Base-by-base conservation (phyloP, 2,329 filamentous ascomycete species). In the Xylaria sp. region DNA sequence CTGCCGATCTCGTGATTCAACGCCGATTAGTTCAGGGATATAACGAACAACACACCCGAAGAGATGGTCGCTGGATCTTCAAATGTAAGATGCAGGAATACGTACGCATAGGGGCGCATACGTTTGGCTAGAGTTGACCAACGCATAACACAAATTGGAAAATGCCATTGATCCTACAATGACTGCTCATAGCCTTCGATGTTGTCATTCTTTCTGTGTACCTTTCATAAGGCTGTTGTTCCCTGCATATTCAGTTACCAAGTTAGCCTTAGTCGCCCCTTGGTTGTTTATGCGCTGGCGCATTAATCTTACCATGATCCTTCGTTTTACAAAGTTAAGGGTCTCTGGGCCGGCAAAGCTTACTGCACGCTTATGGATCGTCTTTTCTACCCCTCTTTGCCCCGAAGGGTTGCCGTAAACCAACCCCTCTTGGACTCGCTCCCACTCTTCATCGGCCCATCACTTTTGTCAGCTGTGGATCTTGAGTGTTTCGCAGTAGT, bases 231-330 rank as follows among this genome's bases (percentile, higher is more conserved):
- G 31, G 55, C 59, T 62, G 41, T 31, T 59, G 28, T 55, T 61
- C 13, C 28, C 23, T 64, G 52, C 52, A 10, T 18, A 12, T 13
- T 31, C 15, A 18, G 56, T 15, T 58, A 10, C 58, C 31, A 20
- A 20, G 31, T 20, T 46, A 23, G 36, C 36, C n/a, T 39, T 51
- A 49, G 55, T 49, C 15, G 31, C 54, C 15, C 13, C 13, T 57
- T 52, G 28, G 33, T 59, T n/a, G 25, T 59, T 63, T 39, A 51
- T 65, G 56, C 51, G n/a, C 43, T 20, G n/a, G 64, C 55, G 67
- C 67, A 69, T 69, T 31, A 69, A 69, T 64, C 55, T 67, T 28
- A 69, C 67, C 48, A 28, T n/a, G 55, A 69, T 69, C 67, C 67
- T 69, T 69, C 64, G 59, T 20, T 61, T 60, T 51, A 52, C 39